Evolutionary conservation across 306 rosid species (phyloP), one percentile per base, ranked within the genome.

Genomic region (Arachis stenosperma): DNA sequence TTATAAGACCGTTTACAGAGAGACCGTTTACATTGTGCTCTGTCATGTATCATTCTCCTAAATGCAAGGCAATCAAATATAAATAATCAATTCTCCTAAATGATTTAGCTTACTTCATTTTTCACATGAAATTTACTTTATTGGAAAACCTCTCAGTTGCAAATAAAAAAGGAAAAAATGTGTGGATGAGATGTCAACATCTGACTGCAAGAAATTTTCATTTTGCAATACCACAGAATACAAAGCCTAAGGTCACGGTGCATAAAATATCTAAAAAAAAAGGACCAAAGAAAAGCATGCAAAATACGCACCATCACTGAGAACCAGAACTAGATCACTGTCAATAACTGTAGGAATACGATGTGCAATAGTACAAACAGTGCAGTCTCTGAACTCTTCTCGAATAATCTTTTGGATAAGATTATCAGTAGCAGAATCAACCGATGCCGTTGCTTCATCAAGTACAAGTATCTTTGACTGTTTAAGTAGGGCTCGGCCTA

Each of bases 271-370:
- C 22, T 39, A 65, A 9, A 71, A 71, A 17, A 17, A 65, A 6
- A 75, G 46, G 55, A 55, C 70, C 27, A 3, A 54, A 69, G 36
- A 75, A 56, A 8, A 58, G 60, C 37, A 67, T 52, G 39, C 30
- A 57, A 73, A 12, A 72, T 69, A 75, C 93, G 1, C 77, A 93
- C 98, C 98, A 37, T 93, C 98, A 80, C 93, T 89, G 79, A 93
- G 96, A 8, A 93, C 96, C 74, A 90, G 81, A 48, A 90, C 96
- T 2, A 85, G 79, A 85, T 89, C 97, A 58, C 97, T 90, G 86
- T 93, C 98, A 5, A 93, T 90, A 55, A 93, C 98, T 2, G 97
- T 93, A 27, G 98, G 98, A 61, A 93, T 93, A 68, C 98, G 92
- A 78, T 93, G 98, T 5, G 97, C 97, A 37, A 93, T 88, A 48